Base-by-base conservation (phyloP, 768 basidiomycete genomes). In the Podaxis mareebaensis region DNA sequence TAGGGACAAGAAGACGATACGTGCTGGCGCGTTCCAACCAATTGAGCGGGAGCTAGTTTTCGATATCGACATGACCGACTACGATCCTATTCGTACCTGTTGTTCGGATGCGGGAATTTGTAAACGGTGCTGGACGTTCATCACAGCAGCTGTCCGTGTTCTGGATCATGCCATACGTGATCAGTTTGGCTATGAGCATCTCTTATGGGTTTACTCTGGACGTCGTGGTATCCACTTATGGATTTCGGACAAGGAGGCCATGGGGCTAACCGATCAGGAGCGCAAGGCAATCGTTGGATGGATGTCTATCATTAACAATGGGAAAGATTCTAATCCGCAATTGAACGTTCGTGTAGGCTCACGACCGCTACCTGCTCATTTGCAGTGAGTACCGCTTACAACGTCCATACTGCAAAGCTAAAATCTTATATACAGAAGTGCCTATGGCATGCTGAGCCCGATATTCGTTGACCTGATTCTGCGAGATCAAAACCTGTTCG, bases 61-160 rank as follows among this genome's bases (percentile, higher is more conserved):
- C 73, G 97, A 99, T 86, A 98, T 99, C 73, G 97, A 99, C 76
- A 98, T 99, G 97, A 96, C 97, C 15, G 97, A 99, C 77, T 99
- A 99, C 77, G 96, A 99, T 73, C 81, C 88, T 51, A 85, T 99
- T 70, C 89, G 97, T 53, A 98, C 95, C 0, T 99, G 97, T 76
- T 99, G 97, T 77, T 88, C 89, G 12, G 92, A 86, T 53, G 93
- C 95, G 51, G 88, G 85, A 61, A 96, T 99, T 74, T 99, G 97
- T 78, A 84, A 82, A 65, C 84, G 88, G 44, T 99, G 97, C 76
- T 99, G 97, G 97, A 85, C 81, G 2, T 99, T 95, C 78, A 98
- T 99, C 71, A 85, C 92, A 13, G 89, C 90, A 40, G 96, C 97
- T 0, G 96, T 97, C 48, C 88, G 85, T 67, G 91, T 99, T 2